Conservation (phyloP, 2,329 filamentous ascomycete species). For the Aspergillus aculeatus region DNA sequence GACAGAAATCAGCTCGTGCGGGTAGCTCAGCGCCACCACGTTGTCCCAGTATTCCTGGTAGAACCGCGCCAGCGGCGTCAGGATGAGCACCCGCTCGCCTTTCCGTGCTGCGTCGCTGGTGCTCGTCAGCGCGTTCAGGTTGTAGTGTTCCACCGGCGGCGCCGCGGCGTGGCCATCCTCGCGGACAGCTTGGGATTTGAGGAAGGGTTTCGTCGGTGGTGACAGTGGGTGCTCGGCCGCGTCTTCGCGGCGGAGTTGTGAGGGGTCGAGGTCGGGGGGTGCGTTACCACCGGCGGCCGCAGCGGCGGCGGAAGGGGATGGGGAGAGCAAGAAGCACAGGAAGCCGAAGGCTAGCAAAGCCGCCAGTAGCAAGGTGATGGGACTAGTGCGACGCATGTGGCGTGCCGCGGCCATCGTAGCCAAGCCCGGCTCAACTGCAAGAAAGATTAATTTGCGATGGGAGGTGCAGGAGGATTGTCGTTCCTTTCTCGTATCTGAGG, state of each 20-base stretch:
- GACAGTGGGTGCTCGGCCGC: constrained; percentile 70
- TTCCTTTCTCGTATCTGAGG: neutral
- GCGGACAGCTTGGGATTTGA: constrained; percentile 58
- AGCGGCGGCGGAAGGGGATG: constrained; percentile 49
- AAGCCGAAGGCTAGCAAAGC: constrained; percentile 70
- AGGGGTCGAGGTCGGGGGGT: constrained; percentile 38
- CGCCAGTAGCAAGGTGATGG: constrained; percentile 71
- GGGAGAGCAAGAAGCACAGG: constrained; percentile 52
- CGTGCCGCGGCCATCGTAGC: constrained; percentile 60
- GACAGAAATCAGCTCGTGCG: constrained; percentile 89
- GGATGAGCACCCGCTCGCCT: constrained; percentile 80
- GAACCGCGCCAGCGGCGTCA: constrained; percentile 90
- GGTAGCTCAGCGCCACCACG: constrained; percentile 76
- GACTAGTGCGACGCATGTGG: constrained; percentile 74
- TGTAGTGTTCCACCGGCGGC: constrained; percentile 86
- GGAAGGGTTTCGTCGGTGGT: constrained; percentile 71
- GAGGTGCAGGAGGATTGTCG: neutral
- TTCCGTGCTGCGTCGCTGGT: constrained; percentile 73
- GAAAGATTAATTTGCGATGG: neutral
- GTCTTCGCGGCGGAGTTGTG: constrained; percentile 52
- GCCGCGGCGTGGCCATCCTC: constrained; percentile 56
- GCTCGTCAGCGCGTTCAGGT: constrained; percentile 91
- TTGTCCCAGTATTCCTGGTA: constrained; percentile 97
- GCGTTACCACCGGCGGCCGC: constrained; percentile 47
- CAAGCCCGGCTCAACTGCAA: constrained; percentile 4